These are phyloP conservation scores for Podila clonocystis DNA, from an alignment of 192 early-diverging fungal genomes.

Conservation along the genomic window DNA sequence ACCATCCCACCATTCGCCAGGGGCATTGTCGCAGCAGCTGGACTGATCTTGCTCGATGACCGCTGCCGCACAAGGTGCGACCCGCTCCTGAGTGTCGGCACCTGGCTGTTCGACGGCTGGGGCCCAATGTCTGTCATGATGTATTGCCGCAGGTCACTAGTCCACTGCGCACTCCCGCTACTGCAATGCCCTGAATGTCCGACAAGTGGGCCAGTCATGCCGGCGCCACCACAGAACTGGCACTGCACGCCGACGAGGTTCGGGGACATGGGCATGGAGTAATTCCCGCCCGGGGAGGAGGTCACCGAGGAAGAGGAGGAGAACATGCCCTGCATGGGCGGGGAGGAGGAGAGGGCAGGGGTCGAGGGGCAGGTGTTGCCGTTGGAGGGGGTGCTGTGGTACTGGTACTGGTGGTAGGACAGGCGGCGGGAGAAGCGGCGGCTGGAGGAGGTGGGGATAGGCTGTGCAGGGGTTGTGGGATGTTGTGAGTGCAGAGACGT, in stretches of 20 bases:
- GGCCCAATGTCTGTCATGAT: constrained; percentile 51
- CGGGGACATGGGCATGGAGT: not conserved
- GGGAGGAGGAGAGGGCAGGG: not conserved
- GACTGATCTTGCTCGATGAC: not conserved
- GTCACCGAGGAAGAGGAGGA: not conserved
- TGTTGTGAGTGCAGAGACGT: not conserved
- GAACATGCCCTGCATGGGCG: not conserved
- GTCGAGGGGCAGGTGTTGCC: not conserved
- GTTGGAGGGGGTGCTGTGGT: not conserved
- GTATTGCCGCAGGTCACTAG: constrained; percentile 36
- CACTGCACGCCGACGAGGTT: not conserved
- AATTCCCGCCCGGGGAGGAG: not conserved
- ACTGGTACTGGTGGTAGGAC: not conserved
- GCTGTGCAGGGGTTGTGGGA: not conserved
- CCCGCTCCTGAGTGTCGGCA: constrained; percentile 13
- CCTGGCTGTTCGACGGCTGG: constrained; percentile 42
- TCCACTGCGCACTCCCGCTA: constrained; percentile 15
- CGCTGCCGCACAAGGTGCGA: not conserved
- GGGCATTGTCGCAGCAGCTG: not conserved
- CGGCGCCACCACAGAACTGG: not conserved
- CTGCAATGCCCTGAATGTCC: too few species aligned
- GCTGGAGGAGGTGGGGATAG: not conserved
- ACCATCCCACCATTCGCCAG: not conserved
- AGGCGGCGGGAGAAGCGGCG: not conserved
- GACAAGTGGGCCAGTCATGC: not conserved